A percentile compares a stretch with the other conserved stretches of the same genome.
phyloP scores from a whole-genome alignment of 495 filamentous ascomycete species.

The Opeltia flavorubescens region DNA sequence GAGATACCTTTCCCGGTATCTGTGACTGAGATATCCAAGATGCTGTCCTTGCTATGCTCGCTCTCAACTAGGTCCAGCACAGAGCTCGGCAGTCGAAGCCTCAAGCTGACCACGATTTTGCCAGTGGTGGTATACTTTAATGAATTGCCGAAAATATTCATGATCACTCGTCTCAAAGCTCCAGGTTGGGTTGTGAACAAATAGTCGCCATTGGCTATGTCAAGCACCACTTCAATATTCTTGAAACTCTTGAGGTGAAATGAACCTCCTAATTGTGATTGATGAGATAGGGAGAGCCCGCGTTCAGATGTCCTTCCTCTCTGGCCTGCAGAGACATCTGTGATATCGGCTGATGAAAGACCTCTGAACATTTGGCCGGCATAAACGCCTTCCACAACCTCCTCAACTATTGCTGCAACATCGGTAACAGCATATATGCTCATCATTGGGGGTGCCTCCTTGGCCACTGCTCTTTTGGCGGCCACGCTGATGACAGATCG shows the following conservation, averaged over 20 bases:
- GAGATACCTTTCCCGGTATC: slow-evolving; percentile 36
- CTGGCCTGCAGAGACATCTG: slow-evolving; percentile 3
- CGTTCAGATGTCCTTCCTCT: slow-evolving; percentile 7
- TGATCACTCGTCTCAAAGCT: slow-evolving; percentile 50
- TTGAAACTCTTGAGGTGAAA: slow-evolving; percentile 5
- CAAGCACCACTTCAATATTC: slow-evolving; percentile 45
- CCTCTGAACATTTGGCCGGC: slow-evolving; percentile 17
- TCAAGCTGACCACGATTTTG: slow-evolving; percentile 46
- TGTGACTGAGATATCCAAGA: slow-evolving; percentile 25
- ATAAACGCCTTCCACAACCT: slow-evolving; percentile 30
- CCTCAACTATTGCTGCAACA: slow-evolving; percentile 28
- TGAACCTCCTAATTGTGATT: background rate
- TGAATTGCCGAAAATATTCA: slow-evolving; percentile 74
- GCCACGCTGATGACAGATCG: slow-evolving; percentile 19
- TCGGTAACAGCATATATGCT: slow-evolving; percentile 27
- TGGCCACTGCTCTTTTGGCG: slow-evolving; percentile 18
- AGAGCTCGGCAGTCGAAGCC: slow-evolving; percentile 25
- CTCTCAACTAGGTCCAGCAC: too few species aligned
- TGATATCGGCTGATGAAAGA: slow-evolving; percentile 12
- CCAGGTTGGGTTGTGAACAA: slow-evolving; percentile 55
- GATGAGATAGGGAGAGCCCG: slow-evolving; percentile 15
- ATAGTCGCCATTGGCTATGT: slow-evolving; percentile 48
- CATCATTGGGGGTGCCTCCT: slow-evolving; percentile 22
- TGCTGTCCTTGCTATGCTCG: slow-evolving; percentile 12
- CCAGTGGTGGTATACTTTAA: slow-evolving; percentile 65